Base-by-base conservation (phyloP, 225 moss, liverwort and hornwort species). In the Polytrichum formosum region DNA sequence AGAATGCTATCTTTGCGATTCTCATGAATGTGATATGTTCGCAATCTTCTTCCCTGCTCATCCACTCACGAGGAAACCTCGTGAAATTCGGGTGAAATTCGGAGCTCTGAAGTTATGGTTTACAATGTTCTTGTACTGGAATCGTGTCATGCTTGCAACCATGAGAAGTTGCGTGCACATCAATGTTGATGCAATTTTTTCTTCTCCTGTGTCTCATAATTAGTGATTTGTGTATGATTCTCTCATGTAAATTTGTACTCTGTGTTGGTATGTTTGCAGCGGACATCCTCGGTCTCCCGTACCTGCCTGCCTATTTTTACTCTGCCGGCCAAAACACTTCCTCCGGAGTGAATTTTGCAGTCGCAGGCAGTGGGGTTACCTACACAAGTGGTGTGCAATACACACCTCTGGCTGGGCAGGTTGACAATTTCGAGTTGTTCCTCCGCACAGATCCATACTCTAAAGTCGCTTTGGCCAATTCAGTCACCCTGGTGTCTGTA, bases 361-460 rank as follows among this genome's bases (percentile, higher is more conserved):
- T 64, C 8, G 64, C 54, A 29, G 72, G 72, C 2, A 54, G 53
- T 20, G 72, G 72, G 5, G 26, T 72, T 9, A 64, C 64, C 1
- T 65, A 37, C 28, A 54, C 54, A 10, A 4, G 22, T 20, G 64
- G 64, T 2, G 46, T 46, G 3, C 16, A 46, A 46, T 5, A 54
- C 19, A 18, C 26, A 2, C 28, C 72, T 18, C 54, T 72, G 17
- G 72, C 37, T 20, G 72, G 23, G 4, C 64, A 72, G 55, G 64
- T 72, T 1, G 72, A 72, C 37, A 62, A 62, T 60, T 63, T 71
- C 46, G 71, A 71, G 46, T 10, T 71, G 6, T 71, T 61, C 37
- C 71, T 71, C 25, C 71, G 71, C 61, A 53, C 71, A 22, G 37
- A 37, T 25, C 71, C 71, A 5, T 71, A 71, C 23, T 71, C 71